Evolutionary conservation across 495 filamentous ascomycete species (phyloP), one percentile per base, ranked within the genome.

Genomic region (Neurospora sp.): DNA sequence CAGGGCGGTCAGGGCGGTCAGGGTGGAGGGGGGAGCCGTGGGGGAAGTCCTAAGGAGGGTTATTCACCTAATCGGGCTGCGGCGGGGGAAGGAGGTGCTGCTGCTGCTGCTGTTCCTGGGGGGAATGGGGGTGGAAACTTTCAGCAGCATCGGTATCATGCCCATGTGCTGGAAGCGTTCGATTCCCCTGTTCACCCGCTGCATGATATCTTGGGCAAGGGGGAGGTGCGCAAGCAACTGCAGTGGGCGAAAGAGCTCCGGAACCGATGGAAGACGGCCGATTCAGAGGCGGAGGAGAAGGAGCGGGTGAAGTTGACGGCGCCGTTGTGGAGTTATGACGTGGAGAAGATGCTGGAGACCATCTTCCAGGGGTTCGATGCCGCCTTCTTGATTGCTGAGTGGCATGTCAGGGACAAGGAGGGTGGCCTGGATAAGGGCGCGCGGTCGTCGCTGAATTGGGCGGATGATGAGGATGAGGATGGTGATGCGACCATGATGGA

Each of bases 251-350:
- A 92, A 76, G 89, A 91, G 68, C 81, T 90, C 31, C 81, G 90
- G 6, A 92, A 92, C 74, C 83, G 87, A 5, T 92, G 90, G 90
- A 92, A 92, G 80, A 86, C 87, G 35, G 88, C 87, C 0, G 80
- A 81, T n/a, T 81, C 82, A 40, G 74, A 76, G 14, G 76, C 73
- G 42, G 41, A 70, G 39, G 69, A 68, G 65, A 31, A 39, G n/a
- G n/a, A n/a, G 11, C 73, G 35, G n/a, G 42, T 27, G 69, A 76
- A 68, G 79, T 73, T 73, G 40, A 76, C 82, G 0, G 77, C 78
- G 27, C 82, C 85, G 38, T 77, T 90, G 14, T 83, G 85, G 69
- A 81, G 83, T 20, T 90, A 88, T 77, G 83, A 90, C 59, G 82
- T 91, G 14, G 84, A 89, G 41, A 75, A 80, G 5, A 89, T 91